Base-by-base conservation (phyloP, 2,329 filamentous ascomycete genomes). In the Aspergillus sp. region DNA sequence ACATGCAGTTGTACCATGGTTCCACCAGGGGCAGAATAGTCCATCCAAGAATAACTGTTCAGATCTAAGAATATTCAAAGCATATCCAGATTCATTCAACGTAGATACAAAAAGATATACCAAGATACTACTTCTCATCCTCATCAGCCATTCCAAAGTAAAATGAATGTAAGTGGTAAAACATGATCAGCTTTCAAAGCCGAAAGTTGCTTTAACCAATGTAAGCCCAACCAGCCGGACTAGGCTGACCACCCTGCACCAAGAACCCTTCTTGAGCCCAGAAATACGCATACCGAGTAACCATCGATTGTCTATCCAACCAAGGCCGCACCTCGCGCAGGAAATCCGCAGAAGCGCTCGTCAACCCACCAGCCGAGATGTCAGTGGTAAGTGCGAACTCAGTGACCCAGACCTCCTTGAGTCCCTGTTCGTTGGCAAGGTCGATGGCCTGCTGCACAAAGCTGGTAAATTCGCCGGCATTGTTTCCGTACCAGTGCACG, bases 261-360 rank as follows among this genome's bases (percentile, higher is more conserved):
- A 72, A 51, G 42, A 60, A 62, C 9, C 63, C 64, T 20, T 69
- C 60, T 3, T 60, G 56, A 41, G 55, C 62, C 51, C 59, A 60
- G 58, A 71, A 75, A 59, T 71, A 74, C 2, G 71, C 64, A 52
- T 74, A 75, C 27, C 69, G 62, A 9, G 62, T 59, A 19, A 75
- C 69, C 12, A 46, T 62, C 3, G 48, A n/a, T 44, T 69, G 63
- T 4, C 39, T 45, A 45, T 74, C 68, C 39, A 74, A 57, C 64
- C 65, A 74, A 17, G 64, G 62, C 12, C 68, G 42, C 4, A 68
- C 70, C 41, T 68, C 48, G 5, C 57, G 48, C 32, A 75, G 54
- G 60, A 74, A 74, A 5, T 59, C 42, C 20, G 53, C 50, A 5
- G 63, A 61, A 22, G 59, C 52, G 13, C 57, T 49, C 3, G 58